Base-by-base conservation (phyloP, 495 filamentous ascomycete genomes). In the Aspergillus indologenus region DNA sequence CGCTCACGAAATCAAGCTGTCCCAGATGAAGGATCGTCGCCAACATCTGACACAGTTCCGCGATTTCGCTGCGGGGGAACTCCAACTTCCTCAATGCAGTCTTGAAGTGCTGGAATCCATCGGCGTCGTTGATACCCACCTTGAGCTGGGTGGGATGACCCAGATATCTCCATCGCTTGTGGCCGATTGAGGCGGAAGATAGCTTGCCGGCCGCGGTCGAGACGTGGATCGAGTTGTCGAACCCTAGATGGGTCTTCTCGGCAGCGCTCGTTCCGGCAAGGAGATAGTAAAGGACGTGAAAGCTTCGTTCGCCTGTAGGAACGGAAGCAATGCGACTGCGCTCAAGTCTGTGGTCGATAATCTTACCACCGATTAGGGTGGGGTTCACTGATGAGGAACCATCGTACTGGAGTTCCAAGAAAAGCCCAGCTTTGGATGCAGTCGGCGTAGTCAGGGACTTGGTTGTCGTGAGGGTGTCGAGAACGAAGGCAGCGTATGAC, bases 91-190 rank as follows among this genome's bases (percentile, higher is more conserved):
- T 78, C 53, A 98, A 75, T 3, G 94, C 94, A 0, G 90, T 96
- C 79, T 98, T 98, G 79, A 98, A 98, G 53, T 96, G 88, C 69
- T 95, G 90, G 73, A 98, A 98, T 0, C 93, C 93, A 66, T 96
- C 93, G 4, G 84, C 77, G 70, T 98, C 94, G 68, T 98, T 96
- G 69, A 98, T 90, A 21, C 94, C 94, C 29, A 98, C 90, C 68
- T 96, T 97, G 24, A 98, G 80, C 68, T 98, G 94, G 0, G 93
- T 96, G 1, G 93, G 93, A 67, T 98, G 94, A 19, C 94, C 94
- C 22, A 98, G 80, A 72, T 97, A 98, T 67, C 90, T 85, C 94
- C 94, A 98, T 71, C 94, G 77, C 75, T 89, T 93, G 61, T 86
- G 82, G 20, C 78, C 79, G 17, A 79, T 65, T n/a, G 76, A 79